Percentiles rank a stretch among this genome's conserved stretches.
Conservation (phyloP, 305 asterid species). For the Fraxinus paxiana region DNA sequence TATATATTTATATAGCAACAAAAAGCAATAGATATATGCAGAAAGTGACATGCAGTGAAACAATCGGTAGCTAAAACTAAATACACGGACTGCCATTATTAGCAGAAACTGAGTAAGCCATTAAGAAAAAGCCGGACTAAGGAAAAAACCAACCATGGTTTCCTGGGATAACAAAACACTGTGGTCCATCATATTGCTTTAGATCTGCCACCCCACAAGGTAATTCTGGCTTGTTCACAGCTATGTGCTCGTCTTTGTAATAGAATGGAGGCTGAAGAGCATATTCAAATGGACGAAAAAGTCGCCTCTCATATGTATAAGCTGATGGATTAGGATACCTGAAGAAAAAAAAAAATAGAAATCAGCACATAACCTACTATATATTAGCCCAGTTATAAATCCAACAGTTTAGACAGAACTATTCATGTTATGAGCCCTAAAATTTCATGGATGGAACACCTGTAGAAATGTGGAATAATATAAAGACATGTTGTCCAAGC, state of each 20-base stretch:
- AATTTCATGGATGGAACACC: background rate
- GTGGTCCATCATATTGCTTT: slow-evolving; percentile 83
- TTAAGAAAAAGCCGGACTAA: background rate
- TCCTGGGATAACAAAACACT: slow-evolving; percentile 90
- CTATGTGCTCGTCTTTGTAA: slow-evolving; percentile 80
- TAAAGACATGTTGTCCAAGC: background rate
- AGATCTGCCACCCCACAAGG: slow-evolving; percentile 62
- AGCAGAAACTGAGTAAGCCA: background rate
- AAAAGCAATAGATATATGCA: slow-evolving; percentile 13
- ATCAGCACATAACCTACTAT: slow-evolving; percentile 1
- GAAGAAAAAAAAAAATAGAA: slow-evolving; percentile 16
- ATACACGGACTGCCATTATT: slow-evolving; percentile 5
- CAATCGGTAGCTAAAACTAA: background rate
- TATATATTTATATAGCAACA: slow-evolving; percentile 8
- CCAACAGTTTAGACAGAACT: slow-evolving; percentile 5
- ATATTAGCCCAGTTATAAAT: background rate
- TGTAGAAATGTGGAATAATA: background rate
- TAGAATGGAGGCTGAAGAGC: slow-evolving; percentile 92
- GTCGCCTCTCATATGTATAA: slow-evolving; percentile 77
- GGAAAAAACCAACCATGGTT: slow-evolving; percentile 70
- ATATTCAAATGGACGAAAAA: slow-evolving; percentile 89
- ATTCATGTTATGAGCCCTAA: background rate
- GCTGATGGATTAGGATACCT: slow-evolving; percentile 98
- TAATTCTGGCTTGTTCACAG: slow-evolving; percentile 84
- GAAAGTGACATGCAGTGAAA: background rate